These are phyloP conservation scores for Penicillium waksmanii DNA, from an alignment of 495 filamentous ascomycete species.

Conservation along the genomic window DNA sequence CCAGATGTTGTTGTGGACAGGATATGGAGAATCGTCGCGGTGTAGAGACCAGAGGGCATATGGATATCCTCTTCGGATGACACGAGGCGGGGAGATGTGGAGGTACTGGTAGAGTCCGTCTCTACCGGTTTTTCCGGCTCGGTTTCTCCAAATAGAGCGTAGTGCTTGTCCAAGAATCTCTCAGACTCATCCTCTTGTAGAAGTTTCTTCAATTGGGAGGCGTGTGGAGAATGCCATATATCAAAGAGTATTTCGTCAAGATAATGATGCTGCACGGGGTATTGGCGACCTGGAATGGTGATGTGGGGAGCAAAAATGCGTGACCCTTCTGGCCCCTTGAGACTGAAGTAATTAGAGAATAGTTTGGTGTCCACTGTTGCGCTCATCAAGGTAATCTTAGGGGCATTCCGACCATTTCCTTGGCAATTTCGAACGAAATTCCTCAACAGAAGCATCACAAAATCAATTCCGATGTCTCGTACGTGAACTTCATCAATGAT, in stretches of 20 bases:
- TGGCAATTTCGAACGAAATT: constrained; percentile 42
- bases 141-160: constrained; percentile 5
- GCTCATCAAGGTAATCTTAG: constrained; percentile 63
- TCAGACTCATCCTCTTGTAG: constrained; percentile 14
- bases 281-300: constrained; percentile 58
- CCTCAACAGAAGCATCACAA: constrained; percentile 59
- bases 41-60: constrained; percentile 53
- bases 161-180: constrained; percentile 15
- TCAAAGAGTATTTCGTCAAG: constrained; percentile 52
- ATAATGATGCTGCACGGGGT: constrained; percentile 56
- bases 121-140: not conserved
- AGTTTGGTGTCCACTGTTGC: constrained; percentile 60
- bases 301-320: constrained; percentile 51
- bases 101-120: not conserved
- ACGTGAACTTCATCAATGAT: constrained; percentile 68
- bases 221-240: constrained; percentile 32
- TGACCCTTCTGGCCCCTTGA: constrained; percentile 29
- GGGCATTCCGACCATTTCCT: constrained; percentile 36
- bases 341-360: constrained; percentile 58
- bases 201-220: constrained; percentile 26
- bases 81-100: not conserved
- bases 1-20: constrained; percentile 50
- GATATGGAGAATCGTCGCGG: constrained; percentile 55
- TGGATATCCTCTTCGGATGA: constrained; percentile 42
- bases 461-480: constrained; percentile 57